Evolutionary conservation across 208 protist genomes (phyloP).

Genomic region (Tritrichomonas foetus): DNA sequence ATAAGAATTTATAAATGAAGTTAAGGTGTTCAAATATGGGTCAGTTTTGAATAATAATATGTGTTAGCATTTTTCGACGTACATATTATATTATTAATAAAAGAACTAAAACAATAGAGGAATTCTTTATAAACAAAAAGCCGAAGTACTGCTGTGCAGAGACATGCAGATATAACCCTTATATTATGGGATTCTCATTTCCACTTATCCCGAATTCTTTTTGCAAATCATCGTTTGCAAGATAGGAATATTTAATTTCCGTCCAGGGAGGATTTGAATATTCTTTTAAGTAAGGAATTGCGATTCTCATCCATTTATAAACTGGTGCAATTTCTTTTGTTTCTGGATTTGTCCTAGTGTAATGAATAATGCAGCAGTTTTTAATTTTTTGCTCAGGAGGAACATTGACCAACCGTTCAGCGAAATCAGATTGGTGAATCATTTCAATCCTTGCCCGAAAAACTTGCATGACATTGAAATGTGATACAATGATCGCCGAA

Average conservation of each 20-base stretch:
- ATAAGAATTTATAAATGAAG: too few species aligned
- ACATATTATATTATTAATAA: too few species aligned
- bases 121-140: too few species aligned
- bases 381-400: background rate
- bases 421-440: background rate
- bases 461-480: slow-evolving; percentile 23
- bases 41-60: too few species aligned
- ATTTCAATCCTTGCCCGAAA: background rate
- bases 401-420: background rate
- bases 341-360: background rate
- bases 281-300: background rate
- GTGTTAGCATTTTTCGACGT: too few species aligned
- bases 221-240: background rate
- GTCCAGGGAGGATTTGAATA: background rate
- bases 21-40: too few species aligned
- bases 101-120: too few species aligned
- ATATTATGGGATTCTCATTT: too few species aligned
- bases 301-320: background rate
- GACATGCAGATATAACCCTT: too few species aligned
- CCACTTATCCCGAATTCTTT: background rate
- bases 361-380: slow-evolving; percentile 7
- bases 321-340: background rate
- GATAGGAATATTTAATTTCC: background rate
- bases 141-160: too few species aligned
- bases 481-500: slow-evolving; percentile 12